A percentile compares a stretch with the other conserved stretches of the same genome.
Evolutionary conservation across 2,329 filamentous ascomycete species (phyloP).

Genomic region (Byssoonygena ceratinophila): DNA sequence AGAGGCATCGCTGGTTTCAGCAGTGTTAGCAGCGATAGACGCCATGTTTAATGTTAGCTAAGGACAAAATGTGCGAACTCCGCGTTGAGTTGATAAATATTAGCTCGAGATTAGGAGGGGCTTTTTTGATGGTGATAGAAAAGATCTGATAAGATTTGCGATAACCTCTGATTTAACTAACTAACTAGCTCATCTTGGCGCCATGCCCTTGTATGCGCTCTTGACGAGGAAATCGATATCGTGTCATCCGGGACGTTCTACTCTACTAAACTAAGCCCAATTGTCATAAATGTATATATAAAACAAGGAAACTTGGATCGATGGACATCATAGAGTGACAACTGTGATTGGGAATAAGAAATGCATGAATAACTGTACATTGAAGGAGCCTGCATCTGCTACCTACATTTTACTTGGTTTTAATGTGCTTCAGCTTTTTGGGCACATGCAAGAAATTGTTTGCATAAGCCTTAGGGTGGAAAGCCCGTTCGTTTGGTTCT

Average conservation of each 20-base stretch:
- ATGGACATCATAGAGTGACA: background rate
- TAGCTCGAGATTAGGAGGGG: background rate
- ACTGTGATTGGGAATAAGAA: background rate
- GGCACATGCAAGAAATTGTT: slow-evolving; percentile 87
- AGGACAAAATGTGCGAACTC: background rate
- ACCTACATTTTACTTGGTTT: slow-evolving; percentile 55
- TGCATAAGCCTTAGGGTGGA: slow-evolving; percentile 86
- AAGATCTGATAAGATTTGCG: slow-evolving; percentile 11
- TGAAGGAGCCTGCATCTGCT: background rate
- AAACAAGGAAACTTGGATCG: background rate
- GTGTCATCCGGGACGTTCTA: too few species aligned
- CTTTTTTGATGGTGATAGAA: slow-evolving; percentile 5
- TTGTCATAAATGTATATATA: background rate
- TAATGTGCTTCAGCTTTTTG: slow-evolving; percentile 76
- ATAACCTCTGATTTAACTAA: background rate
- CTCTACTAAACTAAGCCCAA: background rate
- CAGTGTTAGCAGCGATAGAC: background rate
- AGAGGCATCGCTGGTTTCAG: background rate
- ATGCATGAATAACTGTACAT: slow-evolving; percentile 1
- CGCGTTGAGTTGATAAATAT: background rate
- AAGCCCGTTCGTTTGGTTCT: slow-evolving; percentile 80
- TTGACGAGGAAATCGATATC: too few species aligned
- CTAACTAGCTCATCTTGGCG: slow-evolving; percentile 1
- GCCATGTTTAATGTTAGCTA: background rate
- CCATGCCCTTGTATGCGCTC: too few species aligned